These are phyloP conservation scores for Kentomonas sorsogonicus DNA, from an alignment of 208 protist species.

Conservation along the genomic window DNA sequence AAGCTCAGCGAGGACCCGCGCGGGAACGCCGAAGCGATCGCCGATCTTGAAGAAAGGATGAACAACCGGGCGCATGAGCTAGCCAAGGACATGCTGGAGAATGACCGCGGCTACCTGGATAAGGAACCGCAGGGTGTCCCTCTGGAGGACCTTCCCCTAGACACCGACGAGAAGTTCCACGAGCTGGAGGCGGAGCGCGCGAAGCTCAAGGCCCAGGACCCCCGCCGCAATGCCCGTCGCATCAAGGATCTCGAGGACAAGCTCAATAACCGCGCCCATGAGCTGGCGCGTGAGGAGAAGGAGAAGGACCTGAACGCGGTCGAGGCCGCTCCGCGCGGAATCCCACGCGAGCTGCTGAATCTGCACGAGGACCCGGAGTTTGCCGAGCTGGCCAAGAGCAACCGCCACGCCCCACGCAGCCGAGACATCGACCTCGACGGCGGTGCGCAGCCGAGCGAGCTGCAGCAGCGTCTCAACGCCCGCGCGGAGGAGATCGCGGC, in stretches of 20 bases:
- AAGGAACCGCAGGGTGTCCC: constrained; percentile 52
- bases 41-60: constrained; percentile 50
- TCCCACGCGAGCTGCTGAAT: constrained; percentile 50
- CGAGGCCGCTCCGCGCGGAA: constrained; percentile 35
- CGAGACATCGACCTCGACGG: constrained; percentile 34
- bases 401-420: constrained; percentile 34
- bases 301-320: constrained; percentile 51
- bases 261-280: constrained; percentile 58
- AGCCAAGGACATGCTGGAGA: constrained; percentile 44
- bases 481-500: constrained; percentile 42
- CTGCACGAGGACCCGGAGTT: constrained; percentile 61
- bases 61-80: constrained; percentile 59
- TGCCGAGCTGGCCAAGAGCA: constrained; percentile 29
- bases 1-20: constrained; percentile 35
- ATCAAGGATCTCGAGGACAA: constrained; percentile 62
- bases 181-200: constrained; percentile 56
- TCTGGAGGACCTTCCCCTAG: constrained; percentile 47
- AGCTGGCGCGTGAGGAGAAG: constrained; percentile 57
- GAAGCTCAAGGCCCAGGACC: constrained; percentile 59
- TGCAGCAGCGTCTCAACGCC: constrained; percentile 47
- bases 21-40: constrained; percentile 33
- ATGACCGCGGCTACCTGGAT: constrained; percentile 50
- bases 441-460: constrained; percentile 18
- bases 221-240: constrained; percentile 33
- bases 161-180: constrained; percentile 59